These are phyloP conservation scores for Mediolabrus comicus DNA, from an alignment of 108 stramenopile genomes.

Conservation along the genomic window DNA sequence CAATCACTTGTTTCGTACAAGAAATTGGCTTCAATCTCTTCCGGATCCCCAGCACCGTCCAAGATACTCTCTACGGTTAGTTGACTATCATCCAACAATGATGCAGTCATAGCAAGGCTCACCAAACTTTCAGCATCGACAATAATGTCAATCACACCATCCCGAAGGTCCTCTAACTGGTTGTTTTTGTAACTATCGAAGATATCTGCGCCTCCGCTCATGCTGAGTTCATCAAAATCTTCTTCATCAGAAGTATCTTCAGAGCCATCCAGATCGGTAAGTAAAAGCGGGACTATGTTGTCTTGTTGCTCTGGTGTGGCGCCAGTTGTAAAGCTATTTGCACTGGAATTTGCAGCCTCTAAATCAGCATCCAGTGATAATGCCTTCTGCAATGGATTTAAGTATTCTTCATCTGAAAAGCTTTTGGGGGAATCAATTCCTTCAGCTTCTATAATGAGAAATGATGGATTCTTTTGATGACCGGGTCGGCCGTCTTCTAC, in stretches of 20 bases:
- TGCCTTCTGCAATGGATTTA: background rate
- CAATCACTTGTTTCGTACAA: constrained; percentile 72
- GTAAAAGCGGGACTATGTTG: background rate
- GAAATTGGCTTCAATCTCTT: constrained; percentile 75
- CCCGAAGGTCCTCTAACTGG: constrained; percentile 67
- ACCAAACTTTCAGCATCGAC: constrained; percentile 74
- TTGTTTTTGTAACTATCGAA: constrained; percentile 80
- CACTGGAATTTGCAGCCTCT: background rate
- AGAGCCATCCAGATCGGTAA: constrained; percentile 22
- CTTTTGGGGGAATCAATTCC: background rate
- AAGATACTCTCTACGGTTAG: constrained; percentile 31
- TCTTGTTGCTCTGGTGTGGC: background rate
- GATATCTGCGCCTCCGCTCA: constrained; percentile 48
- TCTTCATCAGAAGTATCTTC: constrained; percentile 39
- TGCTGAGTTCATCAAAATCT: constrained; percentile 37
- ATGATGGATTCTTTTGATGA: background rate
- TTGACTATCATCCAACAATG: constrained; percentile 65
- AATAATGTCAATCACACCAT: constrained; percentile 61
- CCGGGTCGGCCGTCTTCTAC: background rate
- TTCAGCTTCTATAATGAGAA: background rate
- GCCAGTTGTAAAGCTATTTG: background rate
- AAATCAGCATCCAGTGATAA: background rate
- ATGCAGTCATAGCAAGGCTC: constrained; percentile 76
- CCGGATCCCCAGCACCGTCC: constrained; percentile 49
- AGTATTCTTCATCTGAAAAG: background rate